Base-by-base conservation (phyloP, 305 asterid genomes). In the Solanum hybrid region DNA sequence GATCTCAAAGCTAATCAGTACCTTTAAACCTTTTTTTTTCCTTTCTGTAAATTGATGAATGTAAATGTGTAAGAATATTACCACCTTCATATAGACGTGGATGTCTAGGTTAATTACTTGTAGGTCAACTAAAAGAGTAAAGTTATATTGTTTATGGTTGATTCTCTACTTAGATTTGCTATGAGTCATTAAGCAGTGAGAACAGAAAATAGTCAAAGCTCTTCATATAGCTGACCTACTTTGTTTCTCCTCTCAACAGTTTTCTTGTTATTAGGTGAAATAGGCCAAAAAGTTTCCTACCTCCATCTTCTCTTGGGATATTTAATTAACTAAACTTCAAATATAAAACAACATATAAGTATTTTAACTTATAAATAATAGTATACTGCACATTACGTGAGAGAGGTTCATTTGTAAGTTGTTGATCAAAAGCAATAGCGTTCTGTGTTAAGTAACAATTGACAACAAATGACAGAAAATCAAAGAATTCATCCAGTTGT, bases 401-500 rank as follows among this genome's bases (percentile, higher is more conserved):
- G 34, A 42, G 89, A 73, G 84, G n/a, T 76, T 76, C 67, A 40
- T 74, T 74, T 20, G 83, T 39, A 74, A 73, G 84, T 26, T 12
- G 79, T 64, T 69, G 82, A 69, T 36, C 5, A 28, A 40, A 69
- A 28, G 0, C 13, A 87, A 20, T 51, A 83, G 22, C 31, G 8
- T 51, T 51, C 42, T 51, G 33, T 57, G 46, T 84, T 2, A 61
- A 22, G 29, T 85, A 51, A 20, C 76, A 81, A 24, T n/a, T 26
- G 33, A 20, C 86, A 88, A 87, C 37, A 71, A 95, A 95, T 96
- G 97, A 89, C 95, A 20, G 96, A 95, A 14, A 93, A 93, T 78
- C 98, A 93, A 28, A 94, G 93, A 89, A 94, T 97, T 90, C 96
- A 97, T 91, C 99, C 99, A 11, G 95, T 90, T 90, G 92, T 76